Base-by-base conservation (phyloP, 2,329 filamentous ascomycete genomes). In the Emericellopsis atlantica region DNA sequence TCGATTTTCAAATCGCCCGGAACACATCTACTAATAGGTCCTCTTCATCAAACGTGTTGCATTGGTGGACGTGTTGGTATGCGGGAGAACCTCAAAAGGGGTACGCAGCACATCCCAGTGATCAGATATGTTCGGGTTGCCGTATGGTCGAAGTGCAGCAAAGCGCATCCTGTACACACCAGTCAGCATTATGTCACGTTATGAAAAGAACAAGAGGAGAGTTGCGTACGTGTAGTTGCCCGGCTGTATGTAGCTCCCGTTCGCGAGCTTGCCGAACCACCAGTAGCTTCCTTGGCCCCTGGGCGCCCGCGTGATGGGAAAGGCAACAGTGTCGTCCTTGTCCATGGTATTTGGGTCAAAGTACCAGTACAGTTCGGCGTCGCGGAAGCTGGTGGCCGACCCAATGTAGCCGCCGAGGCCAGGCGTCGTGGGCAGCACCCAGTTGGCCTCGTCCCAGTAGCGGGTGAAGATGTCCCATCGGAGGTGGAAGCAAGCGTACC, bases 191-290 rank as follows among this genome's bases (percentile, higher is more conserved):
- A 4, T 5, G 5, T 15, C 32, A 33, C 12, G 4, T n/a, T 4
- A 15, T 15, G 26, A 16, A 37, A n/a, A 37, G 16, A 22, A 37
- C 14, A 2, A 31, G 29, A 23, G 9, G 9, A 10, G 14, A 34
- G 35, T 12, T 14, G 43, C 56, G 53, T 32, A 64, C 62, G 56
- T 62, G 42, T 66, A 67, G 32, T 60, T 59, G 2, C 64, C 64
- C 2, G 61, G 59, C 3, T 51, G 47, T 35, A 66, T 64, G 32
- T 56, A 55, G 7, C 60, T 57, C 5, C 62, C 63, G 41, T 66
- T 63, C 11, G 62, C 58, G 14, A 66, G 53, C 41, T 59, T 59
- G 4, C 64, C 62, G 15, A 66, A 61, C 64, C 64, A 66, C 56
- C 59, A 65, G 37, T 59, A 61, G 31, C 53, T 53, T 6, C 48